Evolutionary conservation across 2,329 filamentous ascomycete species (phyloP), one percentile per base, ranked within the genome.

Genomic region (Basipetospora chlamydospora): DNA sequence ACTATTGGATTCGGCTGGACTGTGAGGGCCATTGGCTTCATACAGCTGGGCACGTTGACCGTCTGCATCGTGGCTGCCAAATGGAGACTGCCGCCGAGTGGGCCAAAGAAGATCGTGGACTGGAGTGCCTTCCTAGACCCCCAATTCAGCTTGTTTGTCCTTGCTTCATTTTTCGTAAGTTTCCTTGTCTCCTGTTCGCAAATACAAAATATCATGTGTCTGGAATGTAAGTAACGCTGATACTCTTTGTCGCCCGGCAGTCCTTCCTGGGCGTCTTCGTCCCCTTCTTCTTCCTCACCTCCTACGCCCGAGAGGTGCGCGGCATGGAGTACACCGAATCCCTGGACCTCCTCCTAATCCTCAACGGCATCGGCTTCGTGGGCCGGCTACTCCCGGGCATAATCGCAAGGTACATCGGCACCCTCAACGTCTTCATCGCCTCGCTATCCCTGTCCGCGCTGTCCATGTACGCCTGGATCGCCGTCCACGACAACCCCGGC

Each of bases 1-100:
- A 44, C 45, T 3, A 47, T 73, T 11, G 70, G 71, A 2, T 75
- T 73, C 40, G 56, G 58, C 11, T 76, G 71, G 72, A 62, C 70
- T 0, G 55, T 65, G 3, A 54, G 67, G 2, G 51, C 59, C 10
- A 59, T 69, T 38, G 67, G 56, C 1, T 65, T 70, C 40, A 49
- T 66, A 4, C 57, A 64, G 39, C 44, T 58, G 17, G 48, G 38
- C 0, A 70, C 63, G 0, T 51, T 64, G 5, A 22, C 52, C 0
- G 51, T 56, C 1, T 55, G 49, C 3, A 43, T 63, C 2, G 36
- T 57, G 2, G 56, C 63, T 33, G 47, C 64, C 42, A 57, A 53
- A 28, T 55, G 63, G 0, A 47, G 57, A 2, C 43, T 70, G 3
- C 57, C 57, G 9, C 59, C 55, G 12, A 47, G 49, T 0, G 59